Base-by-base conservation (phyloP, 345 rosid genomes). In the Carallia pectinifolia region DNA sequence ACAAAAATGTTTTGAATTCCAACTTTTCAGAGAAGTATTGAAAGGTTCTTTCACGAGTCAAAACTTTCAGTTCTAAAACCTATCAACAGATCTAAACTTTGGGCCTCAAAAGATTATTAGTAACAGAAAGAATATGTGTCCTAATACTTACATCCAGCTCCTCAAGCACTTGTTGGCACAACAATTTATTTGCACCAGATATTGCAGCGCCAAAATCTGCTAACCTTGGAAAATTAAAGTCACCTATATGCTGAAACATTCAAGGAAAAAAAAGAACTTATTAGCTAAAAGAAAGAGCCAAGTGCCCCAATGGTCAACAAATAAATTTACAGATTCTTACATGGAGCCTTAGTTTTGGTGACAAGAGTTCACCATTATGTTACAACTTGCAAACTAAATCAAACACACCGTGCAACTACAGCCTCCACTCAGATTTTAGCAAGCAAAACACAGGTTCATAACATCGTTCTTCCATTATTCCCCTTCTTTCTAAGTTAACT, bases 141-240 rank as follows among this genome's bases (percentile, higher is more conserved):
- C 56, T 64, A 34, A 53, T 61, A 79, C 98, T 85, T 84, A 96
- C 99, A 85, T 96, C 99, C 53, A 96, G 84, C 88, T 96, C 99
- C 79, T 92, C 99, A 77, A 96, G 97, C 52, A 92, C 99, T 79
- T 83, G 80, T 83, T 92, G 97, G 77, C 90, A 81, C 66, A 89
- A 96, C 75, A 83, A 80, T 82, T 85, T 96, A 84, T 86, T 90
- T 63, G 90, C 98, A 31, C 98, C 98, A 53, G 96, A 90, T 86
- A 96, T 92, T 16, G 98, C 98, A 61, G 99, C 99, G 68, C 99
- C 99, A 77, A 96, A 96, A 87, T 96, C 99, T 34, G 99, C 98
- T 74, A 90, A 79, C 75, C 91, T 86, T 74, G 96, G 83, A 75
- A 87, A 89, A 76, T 85, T 92, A 79, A 96, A 92, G 74, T 92